Evolutionary conservation across 2,329 filamentous ascomycete genomes (phyloP).

Genomic region (Sclerotinia sclerotiorum): DNA sequence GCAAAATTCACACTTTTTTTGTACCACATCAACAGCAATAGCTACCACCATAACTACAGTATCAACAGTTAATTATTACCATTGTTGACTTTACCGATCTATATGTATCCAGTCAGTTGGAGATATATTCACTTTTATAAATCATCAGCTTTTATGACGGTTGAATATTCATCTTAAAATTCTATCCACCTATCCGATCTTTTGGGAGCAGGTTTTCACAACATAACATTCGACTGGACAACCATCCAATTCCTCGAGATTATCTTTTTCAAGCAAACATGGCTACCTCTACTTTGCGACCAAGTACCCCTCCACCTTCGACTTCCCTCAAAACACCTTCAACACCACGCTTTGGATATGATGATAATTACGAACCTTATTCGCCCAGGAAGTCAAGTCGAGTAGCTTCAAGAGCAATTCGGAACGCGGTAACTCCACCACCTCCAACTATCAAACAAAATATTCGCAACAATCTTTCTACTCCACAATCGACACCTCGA

Average conservation of each 20-base stretch:
- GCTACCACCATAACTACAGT: neutral
- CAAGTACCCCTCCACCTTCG: conserved; percentile 59
- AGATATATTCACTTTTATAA: neutral
- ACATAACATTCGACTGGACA: neutral
- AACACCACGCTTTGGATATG: conserved; percentile 65
- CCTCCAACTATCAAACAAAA: conserved; percentile 42
- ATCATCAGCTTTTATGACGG: neutral
- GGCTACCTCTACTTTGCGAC: conserved; percentile 39
- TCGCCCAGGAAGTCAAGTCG: conserved; percentile 68
- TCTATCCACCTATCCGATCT: neutral
- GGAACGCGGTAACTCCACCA: conserved; percentile 55
- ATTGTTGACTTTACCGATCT: neutral
- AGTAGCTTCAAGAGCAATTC: conserved; percentile 56
- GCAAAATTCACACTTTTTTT: conserved; percentile 3
- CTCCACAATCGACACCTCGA: conserved; percentile 24
- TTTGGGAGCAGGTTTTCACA: neutral
- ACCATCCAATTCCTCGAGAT: neutral
- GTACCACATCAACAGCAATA: conserved; percentile 3
- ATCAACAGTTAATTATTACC: conserved; percentile 1
- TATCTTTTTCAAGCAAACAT: conserved; percentile 31
- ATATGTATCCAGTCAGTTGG: neutral
- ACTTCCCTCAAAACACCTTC: conserved; percentile 63
- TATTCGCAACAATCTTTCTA: conserved; percentile 40
- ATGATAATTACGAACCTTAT: conserved; percentile 71
- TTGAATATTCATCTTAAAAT: neutral